Base-by-base conservation (phyloP, 192 early-diverging fungal species). In the Entophlyctis helioformis region DNA sequence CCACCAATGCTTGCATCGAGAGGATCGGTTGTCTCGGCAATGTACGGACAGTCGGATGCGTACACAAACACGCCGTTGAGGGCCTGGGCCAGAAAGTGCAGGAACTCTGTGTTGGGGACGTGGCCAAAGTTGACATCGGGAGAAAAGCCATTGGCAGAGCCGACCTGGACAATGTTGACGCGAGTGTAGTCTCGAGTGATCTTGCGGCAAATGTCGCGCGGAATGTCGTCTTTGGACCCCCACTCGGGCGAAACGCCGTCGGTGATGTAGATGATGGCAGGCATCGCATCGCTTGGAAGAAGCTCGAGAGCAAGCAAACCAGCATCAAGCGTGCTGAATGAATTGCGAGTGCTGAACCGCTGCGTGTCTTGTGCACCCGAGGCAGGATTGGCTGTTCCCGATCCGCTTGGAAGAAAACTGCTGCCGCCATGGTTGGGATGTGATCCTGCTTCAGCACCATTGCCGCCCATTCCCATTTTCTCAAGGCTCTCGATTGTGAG, bases 41-140 rank as follows among this genome's bases (percentile, higher is more conserved):
- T 36, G 42, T 75, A 71, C 16, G 48, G 37, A 36, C 67, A 71
- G 40, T 67, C 66, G 10, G 53, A 48, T 7, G 44, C 50, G 43
- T 76, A 76, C 8, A 76, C 24, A 51, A 76, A 64, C 19, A 34
- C 54, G 16, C 73, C 73, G 36, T 40, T 47, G 6, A 61, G 37
- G 18, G 62, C 48, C 3, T 60, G 22, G 15, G 64, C 66, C 7
- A 76, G 34, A 46, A 72, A 72, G 0, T 63, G 38, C 20, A 76
- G 48, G 18, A 62, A 65, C 37, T 76, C 73, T 39, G 64, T 69
- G 51, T 76, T 63, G 9, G 65, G 48, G 21, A 76, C 64, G 38
- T 67, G 59, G 10, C 73, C 73, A 50, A 66, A 64, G 36, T 69
- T 69, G 18, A 62, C 59, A 1, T 36, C 42, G 2, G 69, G 65